Evolutionary conservation across 2,329 filamentous ascomycete genomes (phyloP).

Genomic region (Cladosporium oxysporum): DNA sequence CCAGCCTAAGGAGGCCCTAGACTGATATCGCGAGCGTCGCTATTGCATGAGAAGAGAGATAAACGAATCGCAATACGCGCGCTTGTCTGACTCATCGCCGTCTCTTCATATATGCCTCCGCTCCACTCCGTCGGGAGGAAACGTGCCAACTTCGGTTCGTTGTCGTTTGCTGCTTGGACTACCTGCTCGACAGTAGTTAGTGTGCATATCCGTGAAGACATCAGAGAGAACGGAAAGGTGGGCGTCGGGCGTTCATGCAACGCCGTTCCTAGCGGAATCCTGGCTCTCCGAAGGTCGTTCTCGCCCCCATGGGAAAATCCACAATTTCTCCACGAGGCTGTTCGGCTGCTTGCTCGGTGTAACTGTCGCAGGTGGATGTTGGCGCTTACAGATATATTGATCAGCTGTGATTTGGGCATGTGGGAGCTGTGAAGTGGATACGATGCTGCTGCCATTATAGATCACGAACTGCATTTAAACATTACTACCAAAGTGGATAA

Average conservation of each 20-base stretch:
- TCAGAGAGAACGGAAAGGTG: background rate
- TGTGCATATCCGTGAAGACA: background rate
- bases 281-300: background rate
- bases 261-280: constrained; percentile 2
- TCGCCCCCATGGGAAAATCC: constrained; percentile 1
- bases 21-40: background rate
- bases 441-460: background rate
- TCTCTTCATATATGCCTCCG: background rate
- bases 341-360: constrained; percentile 1
- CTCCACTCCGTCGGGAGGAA: background rate
- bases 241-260: constrained; percentile 3
- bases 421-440: background rate
- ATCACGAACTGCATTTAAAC: background rate
- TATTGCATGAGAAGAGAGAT: background rate
- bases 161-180: background rate
- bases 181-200: background rate
- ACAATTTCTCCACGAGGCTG: background rate
- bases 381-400: background rate
- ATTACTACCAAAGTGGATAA: background rate
- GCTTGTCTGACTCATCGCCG: background rate
- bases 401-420: background rate
- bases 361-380: background rate
- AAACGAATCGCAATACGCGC: background rate
- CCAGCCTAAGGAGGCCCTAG: background rate
- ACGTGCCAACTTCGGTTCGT: constrained; percentile 3